Base-by-base conservation (phyloP, 352 stramenopile genomes). In the Pythium myriotylum region DNA sequence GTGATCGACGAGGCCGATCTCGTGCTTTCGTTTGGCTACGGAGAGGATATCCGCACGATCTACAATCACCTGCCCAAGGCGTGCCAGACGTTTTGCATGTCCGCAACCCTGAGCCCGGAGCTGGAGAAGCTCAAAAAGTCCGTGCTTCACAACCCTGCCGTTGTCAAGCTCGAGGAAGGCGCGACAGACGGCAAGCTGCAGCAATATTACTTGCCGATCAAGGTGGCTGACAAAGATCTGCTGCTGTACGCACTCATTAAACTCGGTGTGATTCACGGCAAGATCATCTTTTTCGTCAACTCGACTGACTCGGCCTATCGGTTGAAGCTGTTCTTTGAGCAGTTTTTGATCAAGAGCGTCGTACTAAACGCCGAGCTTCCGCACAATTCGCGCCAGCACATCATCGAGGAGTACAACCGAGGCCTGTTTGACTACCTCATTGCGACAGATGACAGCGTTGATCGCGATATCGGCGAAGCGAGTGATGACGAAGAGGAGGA, bases 231-330 rank as follows among this genome's bases (percentile, higher is more conserved):
- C 78, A 99, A 99, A 72, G 93, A 98, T 58, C 68, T 99, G 56
- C 82, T 99, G 35, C 72, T 99, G 37, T 99, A 99, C 69, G 97
- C 98, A 33, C 96, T 99, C 58, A 77, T 99, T 51, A 99, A 99
- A 74, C 89, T 99, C 37, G 89, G 97, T 29, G 79, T 99, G 29
- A 78, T 99, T 32, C 92, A 97, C 62, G 97, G 97, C 47, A 99
- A 98, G 65, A 91, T 97, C 22, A 92, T 99, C 33, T 98, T 99
- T 72, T 99, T 99, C 68, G 97, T 99, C 13, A 99, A 99, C 78
- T 96, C 65, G 83, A 99, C 79, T 68, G 77, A 77, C 84, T 91
- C 65, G 13, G 86, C 86, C 6, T 99, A 99, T 77, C 81, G 94
- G 22, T 79, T 99, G 29, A 99, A 99, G 78, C 82, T 99, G 22